These are phyloP conservation scores for Coccomyxa sp. DNA, from an alignment of 139 green algal species.

Conservation along the genomic window DNA sequence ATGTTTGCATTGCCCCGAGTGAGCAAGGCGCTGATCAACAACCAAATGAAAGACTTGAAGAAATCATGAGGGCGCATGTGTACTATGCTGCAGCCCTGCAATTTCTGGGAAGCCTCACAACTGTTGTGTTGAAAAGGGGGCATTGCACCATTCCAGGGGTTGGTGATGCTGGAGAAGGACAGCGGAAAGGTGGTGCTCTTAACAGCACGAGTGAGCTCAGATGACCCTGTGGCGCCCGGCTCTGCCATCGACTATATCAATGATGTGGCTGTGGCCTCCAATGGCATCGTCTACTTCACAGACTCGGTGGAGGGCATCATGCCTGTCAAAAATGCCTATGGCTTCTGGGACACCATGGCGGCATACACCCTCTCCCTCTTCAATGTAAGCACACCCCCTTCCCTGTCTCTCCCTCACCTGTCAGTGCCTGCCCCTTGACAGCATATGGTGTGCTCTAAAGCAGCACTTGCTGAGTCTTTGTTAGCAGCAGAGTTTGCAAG, in stretches of 20 bases:
- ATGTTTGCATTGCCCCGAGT: too few species aligned
- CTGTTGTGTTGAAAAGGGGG: too few species aligned
- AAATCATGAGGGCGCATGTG: too few species aligned
- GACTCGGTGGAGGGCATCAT: slow-evolving; percentile 26
- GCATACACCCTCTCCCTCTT: slow-evolving; percentile 25
- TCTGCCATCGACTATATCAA: slow-evolving; percentile 47
- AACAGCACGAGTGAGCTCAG: slow-evolving; percentile 8
- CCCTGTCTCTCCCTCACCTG: too few species aligned
- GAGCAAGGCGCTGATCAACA: too few species aligned
- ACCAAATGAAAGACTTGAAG: too few species aligned
- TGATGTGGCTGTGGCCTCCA: slow-evolving; percentile 38
- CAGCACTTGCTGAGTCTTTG: background rate
- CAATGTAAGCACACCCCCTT: slow-evolving; percentile 5
- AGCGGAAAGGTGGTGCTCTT: slow-evolving; percentile 12
- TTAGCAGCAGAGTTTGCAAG: background rate
- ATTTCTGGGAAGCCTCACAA: too few species aligned
- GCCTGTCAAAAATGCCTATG: slow-evolving; percentile 1
- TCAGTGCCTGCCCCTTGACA: too few species aligned
- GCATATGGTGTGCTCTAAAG: background rate
- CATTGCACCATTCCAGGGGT: slow-evolving; percentile 18
- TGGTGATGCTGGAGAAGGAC: slow-evolving; percentile 28
- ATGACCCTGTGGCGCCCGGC: slow-evolving; percentile 4
- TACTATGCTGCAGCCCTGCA: too few species aligned
- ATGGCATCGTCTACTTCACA: slow-evolving; percentile 53
- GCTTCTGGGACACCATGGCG: slow-evolving; percentile 32